Evolutionary conservation across 768 basidiomycete genomes (phyloP).

Genomic region (Tylopilus rubrobrunneus): DNA sequence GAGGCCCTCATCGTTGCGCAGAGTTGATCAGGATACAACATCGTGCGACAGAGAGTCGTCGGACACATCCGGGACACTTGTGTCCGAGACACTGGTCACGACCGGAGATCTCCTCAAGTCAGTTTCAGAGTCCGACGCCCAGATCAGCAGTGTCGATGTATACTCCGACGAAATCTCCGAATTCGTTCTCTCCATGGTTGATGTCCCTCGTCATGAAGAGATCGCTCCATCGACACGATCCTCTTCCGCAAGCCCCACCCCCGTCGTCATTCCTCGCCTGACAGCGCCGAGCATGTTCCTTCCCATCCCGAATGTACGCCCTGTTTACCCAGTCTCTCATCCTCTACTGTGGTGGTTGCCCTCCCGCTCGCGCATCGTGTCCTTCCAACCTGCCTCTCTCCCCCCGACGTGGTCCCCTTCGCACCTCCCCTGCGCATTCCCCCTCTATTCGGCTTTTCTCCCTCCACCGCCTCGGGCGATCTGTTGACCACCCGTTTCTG

Average conservation of each 20-base stretch:
- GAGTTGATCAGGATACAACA: conserved; percentile 3
- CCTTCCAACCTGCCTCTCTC: conserved; percentile 10
- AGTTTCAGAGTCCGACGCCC: conserved; percentile 14
- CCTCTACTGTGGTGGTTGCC: conserved; percentile 55
- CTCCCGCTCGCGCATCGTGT: conserved; percentile 34
- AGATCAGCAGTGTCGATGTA: not conserved
- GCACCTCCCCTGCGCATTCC: not conserved
- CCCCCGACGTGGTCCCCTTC: not conserved
- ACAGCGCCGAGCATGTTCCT: conserved; percentile 76
- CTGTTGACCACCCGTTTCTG: not conserved
- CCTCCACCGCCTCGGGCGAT: conserved; percentile 5
- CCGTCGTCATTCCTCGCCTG: conserved; percentile 63
- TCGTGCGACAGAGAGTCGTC: conserved; percentile 10
- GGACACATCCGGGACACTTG: conserved; percentile 21
- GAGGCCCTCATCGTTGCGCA: not conserved
- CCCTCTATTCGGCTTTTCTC: conserved; percentile 3
- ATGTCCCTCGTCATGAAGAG: conserved; percentile 24
- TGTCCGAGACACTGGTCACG: conserved; percentile 19
- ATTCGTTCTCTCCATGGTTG: conserved; percentile 4
- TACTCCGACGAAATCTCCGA: conserved; percentile 12
- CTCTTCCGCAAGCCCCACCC: conserved; percentile 10
- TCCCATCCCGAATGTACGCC: conserved; percentile 86
- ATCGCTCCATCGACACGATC: conserved; percentile 31
- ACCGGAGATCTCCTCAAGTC: not conserved
- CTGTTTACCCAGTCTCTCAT: conserved; percentile 39